Evolutionary conservation across 2,329 filamentous ascomycete genomes (phyloP).

Genomic region (Sporothrix humicola): DNA sequence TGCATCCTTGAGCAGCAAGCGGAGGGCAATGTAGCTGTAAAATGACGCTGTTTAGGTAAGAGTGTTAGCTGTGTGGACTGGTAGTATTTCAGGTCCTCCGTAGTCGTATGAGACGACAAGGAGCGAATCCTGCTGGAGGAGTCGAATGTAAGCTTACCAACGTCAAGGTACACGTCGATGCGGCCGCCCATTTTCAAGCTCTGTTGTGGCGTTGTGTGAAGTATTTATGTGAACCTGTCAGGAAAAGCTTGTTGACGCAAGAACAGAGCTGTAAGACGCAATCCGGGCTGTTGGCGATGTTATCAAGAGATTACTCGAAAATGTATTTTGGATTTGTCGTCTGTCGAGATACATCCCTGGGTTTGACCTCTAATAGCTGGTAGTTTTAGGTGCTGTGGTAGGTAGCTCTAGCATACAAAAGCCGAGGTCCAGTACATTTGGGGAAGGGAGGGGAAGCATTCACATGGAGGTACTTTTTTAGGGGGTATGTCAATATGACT

Average conservation of each 20-base stretch:
- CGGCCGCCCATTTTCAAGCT: constrained; percentile 35
- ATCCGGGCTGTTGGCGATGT: no score
- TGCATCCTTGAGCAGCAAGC: constrained; percentile 63
- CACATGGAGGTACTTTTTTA: constrained; percentile 20
- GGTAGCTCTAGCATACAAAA: not conserved
- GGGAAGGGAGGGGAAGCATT: not conserved
- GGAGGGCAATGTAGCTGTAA: constrained; percentile 63
- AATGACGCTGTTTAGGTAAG: constrained; percentile 61
- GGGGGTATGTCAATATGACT: not conserved
- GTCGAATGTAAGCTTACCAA: constrained; percentile 55
- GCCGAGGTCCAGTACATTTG: constrained; percentile 11
- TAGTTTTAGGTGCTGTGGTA: no score
- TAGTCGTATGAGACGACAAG: no score
- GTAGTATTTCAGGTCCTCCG: no score
- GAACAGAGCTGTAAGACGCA: no score
- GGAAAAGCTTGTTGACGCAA: no score
- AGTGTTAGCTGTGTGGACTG: constrained; percentile 3
- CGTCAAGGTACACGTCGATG: constrained; percentile 63
- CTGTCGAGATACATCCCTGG: no score
- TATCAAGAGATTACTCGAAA: no score
- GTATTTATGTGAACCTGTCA: not conserved
- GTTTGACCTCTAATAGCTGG: no score
- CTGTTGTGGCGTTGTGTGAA: not conserved
- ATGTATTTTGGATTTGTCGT: no score
- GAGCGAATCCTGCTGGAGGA: not conserved